phyloP scores from a whole-genome alignment of 1,284 basidiomycete genomes.

The Cystobasidium pallidum region DNA sequence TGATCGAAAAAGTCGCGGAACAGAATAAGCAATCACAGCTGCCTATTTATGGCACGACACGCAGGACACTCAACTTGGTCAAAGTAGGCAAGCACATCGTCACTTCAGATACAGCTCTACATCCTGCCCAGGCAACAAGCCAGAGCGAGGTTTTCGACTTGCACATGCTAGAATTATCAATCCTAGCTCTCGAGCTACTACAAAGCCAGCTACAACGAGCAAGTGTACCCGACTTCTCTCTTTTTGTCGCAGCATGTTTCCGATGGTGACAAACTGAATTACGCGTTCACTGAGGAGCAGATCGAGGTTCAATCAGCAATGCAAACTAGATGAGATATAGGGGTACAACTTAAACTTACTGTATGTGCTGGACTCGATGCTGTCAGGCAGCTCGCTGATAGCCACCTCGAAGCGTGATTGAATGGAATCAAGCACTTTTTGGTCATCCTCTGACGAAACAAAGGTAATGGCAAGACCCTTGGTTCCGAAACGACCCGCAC shows the following conservation, averaged over 20 bases:
- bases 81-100: not conserved
- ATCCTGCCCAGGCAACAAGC: not conserved
- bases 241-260: not conserved
- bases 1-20: slow-evolving; percentile 17
- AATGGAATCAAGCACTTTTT: slow-evolving; percentile 88
- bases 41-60: too few relatives aligned
- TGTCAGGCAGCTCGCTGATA: slow-evolving; percentile 87
- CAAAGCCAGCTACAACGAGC: not conserved
- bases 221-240: not conserved
- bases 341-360: slow-evolving; percentile 47
- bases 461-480: slow-evolving; percentile 99
- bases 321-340: not conserved
- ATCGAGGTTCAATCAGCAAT: not conserved
- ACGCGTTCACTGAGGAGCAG: slow-evolving; percentile 40
- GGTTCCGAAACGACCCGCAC: slow-evolving; percentile 98
- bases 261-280: not conserved
- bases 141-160: not conserved
- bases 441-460: slow-evolving; percentile 86
- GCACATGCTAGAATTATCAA: not conserved
- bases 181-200: not conserved
- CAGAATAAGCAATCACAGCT: not conserved
- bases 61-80: too few relatives aligned
- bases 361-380: slow-evolving; percentile 72
- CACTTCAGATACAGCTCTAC: not conserved
- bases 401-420: slow-evolving; percentile 92